Percentiles rank a stretch among this genome's conserved stretches.
phyloP scores from a whole-genome alignment of 75 land plant genomes.

The Sequoiadendron giganteum region DNA sequence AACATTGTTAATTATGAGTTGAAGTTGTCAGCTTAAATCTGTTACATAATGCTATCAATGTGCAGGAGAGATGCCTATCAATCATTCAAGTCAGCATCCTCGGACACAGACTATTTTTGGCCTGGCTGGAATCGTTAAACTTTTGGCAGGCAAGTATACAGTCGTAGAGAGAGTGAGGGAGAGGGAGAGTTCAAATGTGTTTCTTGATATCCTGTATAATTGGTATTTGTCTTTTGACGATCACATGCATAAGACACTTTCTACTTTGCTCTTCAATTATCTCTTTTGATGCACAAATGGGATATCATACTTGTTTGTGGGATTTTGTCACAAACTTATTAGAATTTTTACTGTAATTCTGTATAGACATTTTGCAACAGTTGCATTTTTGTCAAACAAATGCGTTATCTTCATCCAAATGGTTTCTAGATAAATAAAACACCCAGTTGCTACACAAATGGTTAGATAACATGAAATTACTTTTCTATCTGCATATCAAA shows the following conservation, averaged over 20 bases:
- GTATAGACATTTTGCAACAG: background rate
- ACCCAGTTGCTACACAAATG: too few species aligned
- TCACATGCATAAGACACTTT: background rate
- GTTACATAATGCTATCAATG: background rate
- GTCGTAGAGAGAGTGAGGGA: background rate
- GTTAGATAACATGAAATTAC: too few species aligned
- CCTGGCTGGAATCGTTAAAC: conserved; percentile 67
- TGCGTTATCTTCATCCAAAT: too few species aligned
- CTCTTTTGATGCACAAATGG: background rate
- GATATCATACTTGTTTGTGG: background rate
- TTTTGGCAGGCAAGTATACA: conserved; percentile 57
- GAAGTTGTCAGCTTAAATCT: background rate
- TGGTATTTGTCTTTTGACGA: background rate
- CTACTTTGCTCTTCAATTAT: background rate
- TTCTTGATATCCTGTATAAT: background rate
- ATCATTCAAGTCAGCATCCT: conserved; percentile 33
- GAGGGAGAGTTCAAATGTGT: background rate
- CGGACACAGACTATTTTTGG: conserved; percentile 63
- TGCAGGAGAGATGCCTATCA: conserved; percentile 60
- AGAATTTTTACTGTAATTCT: background rate
- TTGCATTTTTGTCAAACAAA: background rate
- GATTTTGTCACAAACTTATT: background rate
- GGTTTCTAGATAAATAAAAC: too few species aligned
- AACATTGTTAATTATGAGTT: background rate
- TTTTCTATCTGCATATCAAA: too few species aligned